Percentiles rank a stretch among this genome's conserved stretches.
These are phyloP conservation scores for Talaromyces verruculosus DNA, from an alignment of 2,329 filamentous ascomycete genomes.

Conservation along the genomic window DNA sequence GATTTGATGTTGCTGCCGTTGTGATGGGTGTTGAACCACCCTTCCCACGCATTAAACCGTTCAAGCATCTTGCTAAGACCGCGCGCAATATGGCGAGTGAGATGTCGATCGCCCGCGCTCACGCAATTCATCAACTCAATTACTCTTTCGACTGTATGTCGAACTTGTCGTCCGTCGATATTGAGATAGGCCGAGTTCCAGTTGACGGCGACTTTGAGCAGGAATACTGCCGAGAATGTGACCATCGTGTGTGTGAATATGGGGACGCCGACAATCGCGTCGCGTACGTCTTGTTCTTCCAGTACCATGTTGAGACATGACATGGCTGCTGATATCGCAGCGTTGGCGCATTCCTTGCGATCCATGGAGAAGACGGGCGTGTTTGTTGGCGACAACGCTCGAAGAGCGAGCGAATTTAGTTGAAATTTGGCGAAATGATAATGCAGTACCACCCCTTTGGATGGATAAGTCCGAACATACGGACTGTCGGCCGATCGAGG, in stretches of 20 bases:
- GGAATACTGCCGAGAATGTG: slow-evolving; percentile 48
- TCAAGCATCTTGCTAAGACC: slow-evolving; percentile 45
- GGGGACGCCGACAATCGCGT: slow-evolving; percentile 50
- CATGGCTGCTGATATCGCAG: slow-evolving; percentile 51
- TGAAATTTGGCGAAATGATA: slow-evolving; percentile 57
- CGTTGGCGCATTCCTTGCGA: slow-evolving; percentile 46
- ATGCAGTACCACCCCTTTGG: slow-evolving; percentile 53
- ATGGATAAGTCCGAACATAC: slow-evolving; percentile 51
- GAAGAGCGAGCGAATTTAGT: slow-evolving; percentile 47
- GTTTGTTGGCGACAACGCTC: slow-evolving; percentile 45
- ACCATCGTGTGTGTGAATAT: slow-evolving; percentile 50
- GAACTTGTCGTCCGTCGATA: slow-evolving; percentile 41
- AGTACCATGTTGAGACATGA: slow-evolving; percentile 49
- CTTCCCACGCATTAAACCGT: slow-evolving; percentile 43
- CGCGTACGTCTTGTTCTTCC: slow-evolving; percentile 50
- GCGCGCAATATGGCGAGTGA: slow-evolving; percentile 44
- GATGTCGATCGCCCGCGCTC: slow-evolving; percentile 43
- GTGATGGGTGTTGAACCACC: slow-evolving; percentile 27
- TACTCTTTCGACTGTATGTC: slow-evolving; percentile 40
- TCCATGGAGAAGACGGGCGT: slow-evolving; percentile 46
- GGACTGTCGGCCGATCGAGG: slow-evolving; percentile 48
- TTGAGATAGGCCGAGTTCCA: slow-evolving; percentile 46
- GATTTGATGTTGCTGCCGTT: not conserved
- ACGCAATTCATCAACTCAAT: slow-evolving; percentile 44
- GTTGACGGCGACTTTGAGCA: slow-evolving; percentile 47